Conservation (phyloP, 352 stramenopile species). For the Phytophthora cactorum region DNA sequence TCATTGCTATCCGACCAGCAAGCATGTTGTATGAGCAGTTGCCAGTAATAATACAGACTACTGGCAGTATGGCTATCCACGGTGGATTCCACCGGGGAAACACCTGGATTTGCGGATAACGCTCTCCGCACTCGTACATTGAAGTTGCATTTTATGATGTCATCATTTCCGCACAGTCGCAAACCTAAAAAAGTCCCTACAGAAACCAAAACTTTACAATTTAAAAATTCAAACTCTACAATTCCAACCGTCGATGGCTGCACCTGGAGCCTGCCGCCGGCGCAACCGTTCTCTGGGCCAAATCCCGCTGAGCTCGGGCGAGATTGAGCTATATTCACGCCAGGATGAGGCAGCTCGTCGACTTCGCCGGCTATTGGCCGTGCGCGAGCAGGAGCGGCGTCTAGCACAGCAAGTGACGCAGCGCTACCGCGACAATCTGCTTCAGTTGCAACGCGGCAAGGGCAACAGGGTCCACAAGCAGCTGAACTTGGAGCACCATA, state of each 20-base stretch:
- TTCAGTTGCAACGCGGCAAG: slow-evolving; percentile 49
- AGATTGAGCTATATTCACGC: slow-evolving; percentile 62
- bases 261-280: neutral
- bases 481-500: slow-evolving; percentile 42
- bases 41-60: too few species aligned
- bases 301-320: slow-evolving; percentile 67
- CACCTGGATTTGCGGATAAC: neutral
- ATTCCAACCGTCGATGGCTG: slow-evolving; percentile 12
- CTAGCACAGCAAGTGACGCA: slow-evolving; percentile 72
- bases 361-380: slow-evolving; percentile 54
- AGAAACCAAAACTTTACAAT: neutral
- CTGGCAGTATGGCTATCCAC: too few species aligned
- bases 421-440: slow-evolving; percentile 74
- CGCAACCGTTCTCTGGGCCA: slow-evolving; percentile 37
- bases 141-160: too few species aligned
- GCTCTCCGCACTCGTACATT: too few species aligned
- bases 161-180: too few species aligned
- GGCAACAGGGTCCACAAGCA: slow-evolving; percentile 33
- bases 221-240: neutral
- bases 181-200: too few species aligned
- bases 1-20: too few species aligned
- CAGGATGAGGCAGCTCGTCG: slow-evolving; percentile 65
- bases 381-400: slow-evolving; percentile 66
- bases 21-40: too few species aligned
- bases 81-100: neutral